These are phyloP conservation scores for Amylocystis lapponica DNA, from an alignment of 768 basidiomycete genomes.

Conservation along the genomic window DNA sequence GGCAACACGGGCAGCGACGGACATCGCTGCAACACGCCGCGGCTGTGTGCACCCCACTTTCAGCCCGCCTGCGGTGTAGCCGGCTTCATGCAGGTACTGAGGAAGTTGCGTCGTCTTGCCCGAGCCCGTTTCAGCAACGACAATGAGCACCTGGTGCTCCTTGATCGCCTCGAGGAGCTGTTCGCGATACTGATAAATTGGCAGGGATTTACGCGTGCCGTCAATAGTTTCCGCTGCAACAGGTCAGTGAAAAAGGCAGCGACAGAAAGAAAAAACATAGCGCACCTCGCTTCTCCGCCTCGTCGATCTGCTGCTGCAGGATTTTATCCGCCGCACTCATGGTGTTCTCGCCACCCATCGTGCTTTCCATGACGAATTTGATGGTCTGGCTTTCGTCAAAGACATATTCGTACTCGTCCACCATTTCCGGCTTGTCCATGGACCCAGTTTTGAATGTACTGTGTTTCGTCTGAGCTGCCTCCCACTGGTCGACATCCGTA, in stretches of 20 bases:
- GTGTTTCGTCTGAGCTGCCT: conserved; percentile 83
- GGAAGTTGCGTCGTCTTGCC: conserved; percentile 99
- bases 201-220: conserved; percentile 88
- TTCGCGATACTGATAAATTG: conserved; percentile 86
- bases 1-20: conserved; percentile 96
- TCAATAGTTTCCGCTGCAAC: conserved; percentile 78
- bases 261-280: conserved; percentile 1
- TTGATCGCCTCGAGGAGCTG: conserved; percentile 84
- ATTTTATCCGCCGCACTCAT: conserved; percentile 84
- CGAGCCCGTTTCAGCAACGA: conserved; percentile 97
- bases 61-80: conserved; percentile 81
- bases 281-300: conserved; percentile 82
- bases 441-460: conserved; percentile 90
- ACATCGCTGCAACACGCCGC: conserved; percentile 98
- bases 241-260: conserved; percentile 5
- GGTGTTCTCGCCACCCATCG: conserved; percentile 57
- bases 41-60: conserved; percentile 98
- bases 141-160: conserved; percentile 91
- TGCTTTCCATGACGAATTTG: conserved; percentile 83
- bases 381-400: conserved; percentile 98
- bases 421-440: conserved; percentile 77
- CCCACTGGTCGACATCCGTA: conserved; percentile 98
- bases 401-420: conserved; percentile 92
- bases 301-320: conserved; percentile 83
- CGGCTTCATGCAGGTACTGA: conserved; percentile 97